Conservation (phyloP, 2,329 filamentous ascomycete genomes). For the Dactylellina parvicollis region DNA sequence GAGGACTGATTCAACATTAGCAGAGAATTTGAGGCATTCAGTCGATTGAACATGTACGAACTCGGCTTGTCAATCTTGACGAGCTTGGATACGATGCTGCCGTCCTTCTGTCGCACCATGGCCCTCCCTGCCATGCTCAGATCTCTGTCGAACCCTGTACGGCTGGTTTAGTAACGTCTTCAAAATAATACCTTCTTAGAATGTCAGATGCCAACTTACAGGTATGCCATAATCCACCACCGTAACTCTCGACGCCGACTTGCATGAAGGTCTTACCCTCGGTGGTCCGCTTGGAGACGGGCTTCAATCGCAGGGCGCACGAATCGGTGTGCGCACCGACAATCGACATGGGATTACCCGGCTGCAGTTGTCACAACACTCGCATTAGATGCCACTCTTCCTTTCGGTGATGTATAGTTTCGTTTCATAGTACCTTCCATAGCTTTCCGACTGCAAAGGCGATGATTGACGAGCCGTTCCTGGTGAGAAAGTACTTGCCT, state of each 20-base stretch:
- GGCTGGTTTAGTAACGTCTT: background rate
- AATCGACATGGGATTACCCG: slow-evolving; percentile 69
- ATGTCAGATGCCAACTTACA: slow-evolving; percentile 64
- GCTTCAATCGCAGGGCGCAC: slow-evolving; percentile 89
- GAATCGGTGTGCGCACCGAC: slow-evolving; percentile 97
- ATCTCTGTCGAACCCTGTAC: slow-evolving; percentile 86
- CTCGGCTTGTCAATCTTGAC: slow-evolving; percentile 88
- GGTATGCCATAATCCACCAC: slow-evolving; percentile 95
- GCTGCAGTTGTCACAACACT: slow-evolving; percentile 48
- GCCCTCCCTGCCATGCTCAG: slow-evolving; percentile 88
- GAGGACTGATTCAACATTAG: slow-evolving; percentile 67
- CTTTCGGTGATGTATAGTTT: slow-evolving; percentile 12
- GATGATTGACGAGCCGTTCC: slow-evolving; percentile 90
- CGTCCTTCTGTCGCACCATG: slow-evolving; percentile 78
- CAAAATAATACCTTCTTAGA: background rate
- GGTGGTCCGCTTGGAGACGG: slow-evolving; percentile 80
- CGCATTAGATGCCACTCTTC: background rate
- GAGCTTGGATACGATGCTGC: slow-evolving; percentile 81
- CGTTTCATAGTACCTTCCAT: slow-evolving; percentile 71
- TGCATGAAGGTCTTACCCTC: slow-evolving; percentile 86
- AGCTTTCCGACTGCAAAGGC: slow-evolving; percentile 90
- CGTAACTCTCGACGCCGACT: slow-evolving; percentile 95
- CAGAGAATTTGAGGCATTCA: background rate
- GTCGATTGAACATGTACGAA: slow-evolving; percentile 58
- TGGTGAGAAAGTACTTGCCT: slow-evolving; percentile 95